phyloP scores from a whole-genome alignment of 257 asterid genomes.

The Schizonepeta tenuifolia region DNA sequence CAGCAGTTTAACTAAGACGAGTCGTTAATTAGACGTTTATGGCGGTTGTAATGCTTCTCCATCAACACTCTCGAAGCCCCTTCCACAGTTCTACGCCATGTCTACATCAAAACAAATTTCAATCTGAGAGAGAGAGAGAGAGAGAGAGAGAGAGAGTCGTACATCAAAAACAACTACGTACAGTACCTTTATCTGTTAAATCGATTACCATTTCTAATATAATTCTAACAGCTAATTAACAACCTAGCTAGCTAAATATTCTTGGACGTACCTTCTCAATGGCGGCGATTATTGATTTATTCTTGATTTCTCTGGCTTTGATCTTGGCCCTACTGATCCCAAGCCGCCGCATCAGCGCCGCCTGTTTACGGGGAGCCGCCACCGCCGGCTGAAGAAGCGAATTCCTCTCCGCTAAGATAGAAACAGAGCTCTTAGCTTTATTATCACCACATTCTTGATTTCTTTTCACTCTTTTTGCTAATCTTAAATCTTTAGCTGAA shows the following conservation, averaged over 20 bases:
- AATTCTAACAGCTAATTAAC: too few species aligned
- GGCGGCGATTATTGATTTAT: constrained; percentile 56
- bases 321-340: constrained; percentile 57
- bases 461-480: constrained; percentile 55
- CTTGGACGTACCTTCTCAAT: constrained; percentile 58
- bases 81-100: constrained; percentile 80
- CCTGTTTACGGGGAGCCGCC: constrained; percentile 41
- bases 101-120: constrained; percentile 40
- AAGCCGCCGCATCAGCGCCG: constrained; percentile 45
- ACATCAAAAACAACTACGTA: too few species aligned
- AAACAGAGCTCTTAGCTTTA: neutral
- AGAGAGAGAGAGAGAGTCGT: too few species aligned
- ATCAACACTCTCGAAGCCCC: constrained; percentile 80
- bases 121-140: neutral
- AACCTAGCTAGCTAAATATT: neutral
- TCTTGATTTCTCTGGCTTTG: constrained; percentile 62
- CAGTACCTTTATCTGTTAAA: too few species aligned
- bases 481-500: constrained; percentile 46
- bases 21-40: constrained; percentile 70
- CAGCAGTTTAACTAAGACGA: constrained; percentile 34
- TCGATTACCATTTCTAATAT: too few species aligned
- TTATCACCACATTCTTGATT: constrained; percentile 1
- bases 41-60: constrained; percentile 84
- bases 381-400: constrained; percentile 57
- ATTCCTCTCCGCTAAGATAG: constrained; percentile 50